These are phyloP conservation scores for Limonium bicolor DNA, from an alignment of 148 eudicot species.

Conservation along the genomic window DNA sequence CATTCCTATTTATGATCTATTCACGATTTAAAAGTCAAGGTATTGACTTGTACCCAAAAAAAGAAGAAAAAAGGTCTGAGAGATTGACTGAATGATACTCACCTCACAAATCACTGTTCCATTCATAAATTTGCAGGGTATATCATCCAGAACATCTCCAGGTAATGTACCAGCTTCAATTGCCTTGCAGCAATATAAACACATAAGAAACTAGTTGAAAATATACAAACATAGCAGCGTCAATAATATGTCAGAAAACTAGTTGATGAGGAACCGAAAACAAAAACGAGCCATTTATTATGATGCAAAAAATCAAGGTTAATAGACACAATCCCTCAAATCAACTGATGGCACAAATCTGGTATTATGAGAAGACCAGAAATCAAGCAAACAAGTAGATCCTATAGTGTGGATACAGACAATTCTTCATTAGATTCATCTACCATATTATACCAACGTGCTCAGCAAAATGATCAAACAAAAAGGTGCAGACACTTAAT, in stretches of 20 bases:
- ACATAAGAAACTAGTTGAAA: conserved; percentile 4
- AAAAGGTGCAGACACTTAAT: neutral
- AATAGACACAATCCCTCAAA: neutral
- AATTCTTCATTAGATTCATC: neutral
- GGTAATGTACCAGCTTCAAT: conserved; percentile 87
- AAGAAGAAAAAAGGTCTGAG: too few relatives aligned
- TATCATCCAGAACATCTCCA: conserved; percentile 78
- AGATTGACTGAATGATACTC: too few relatives aligned
- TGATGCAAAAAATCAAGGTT: neutral
- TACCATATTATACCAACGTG: neutral
- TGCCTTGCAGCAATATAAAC: too few relatives aligned
- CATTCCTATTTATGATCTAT: too few relatives aligned
- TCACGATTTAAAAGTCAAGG: too few relatives aligned
- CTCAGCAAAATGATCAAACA: neutral
- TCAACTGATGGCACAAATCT: too few relatives aligned
- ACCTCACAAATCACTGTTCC: conserved; percentile 84
- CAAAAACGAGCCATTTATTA: neutral
- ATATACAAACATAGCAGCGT: neutral
- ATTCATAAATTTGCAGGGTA: conserved; percentile 71
- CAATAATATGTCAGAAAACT: neutral
- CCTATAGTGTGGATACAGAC: too few relatives aligned
- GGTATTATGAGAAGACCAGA: too few relatives aligned
- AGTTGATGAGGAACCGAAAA: neutral
- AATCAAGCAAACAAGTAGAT: too few relatives aligned
- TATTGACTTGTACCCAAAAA: too few relatives aligned